A percentile compares a stretch with the other conserved stretches of the same genome.
Evolutionary conservation across 129 eudicot species (phyloP).

Genomic region (Ambrosia trifida): DNA sequence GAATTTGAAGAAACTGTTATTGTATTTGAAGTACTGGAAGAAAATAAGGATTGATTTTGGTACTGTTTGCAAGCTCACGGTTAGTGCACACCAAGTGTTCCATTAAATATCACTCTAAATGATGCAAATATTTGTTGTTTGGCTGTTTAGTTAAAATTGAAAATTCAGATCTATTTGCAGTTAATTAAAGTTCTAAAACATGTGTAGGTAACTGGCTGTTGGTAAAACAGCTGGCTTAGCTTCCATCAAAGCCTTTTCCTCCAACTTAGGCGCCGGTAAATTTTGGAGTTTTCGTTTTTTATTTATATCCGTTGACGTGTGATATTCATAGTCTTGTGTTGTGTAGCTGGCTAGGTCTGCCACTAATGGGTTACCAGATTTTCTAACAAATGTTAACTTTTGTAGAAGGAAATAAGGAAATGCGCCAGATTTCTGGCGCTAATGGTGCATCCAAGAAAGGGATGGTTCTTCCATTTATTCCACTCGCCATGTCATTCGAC

Average conservation of each 20-base stretch:
- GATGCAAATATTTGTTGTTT: too few relatives aligned
- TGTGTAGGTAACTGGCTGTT: too few relatives aligned
- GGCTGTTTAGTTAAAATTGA: too few relatives aligned
- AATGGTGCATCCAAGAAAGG: constrained; percentile 45
- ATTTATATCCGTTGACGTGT: too few relatives aligned
- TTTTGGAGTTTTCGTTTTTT: too few relatives aligned
- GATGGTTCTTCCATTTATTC: constrained; percentile 62
- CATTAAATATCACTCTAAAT: not conserved
- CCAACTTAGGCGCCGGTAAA: too few relatives aligned
- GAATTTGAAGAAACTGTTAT: constrained; percentile 75
- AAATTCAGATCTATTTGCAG: too few relatives aligned
- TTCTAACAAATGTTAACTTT: constrained; percentile 6
- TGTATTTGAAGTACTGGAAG: constrained; percentile 90
- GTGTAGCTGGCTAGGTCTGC: too few relatives aligned
- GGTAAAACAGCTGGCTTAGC: too few relatives aligned
- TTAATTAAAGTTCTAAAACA: too few relatives aligned
- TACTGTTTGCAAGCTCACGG: constrained; percentile 95
- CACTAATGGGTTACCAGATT: constrained; percentile 3
- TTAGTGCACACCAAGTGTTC: constrained; percentile 42
- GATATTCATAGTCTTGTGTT: too few relatives aligned
- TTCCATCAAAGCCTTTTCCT: too few relatives aligned
- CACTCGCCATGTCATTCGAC: constrained; percentile 55
- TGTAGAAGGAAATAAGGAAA: constrained; percentile 16
- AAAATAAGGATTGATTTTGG: constrained; percentile 69
- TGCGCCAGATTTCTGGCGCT: constrained; percentile 27